phyloP scores from a whole-genome alignment of 2,329 filamentous ascomycete genomes.

The Raffaelea albimanens region DNA sequence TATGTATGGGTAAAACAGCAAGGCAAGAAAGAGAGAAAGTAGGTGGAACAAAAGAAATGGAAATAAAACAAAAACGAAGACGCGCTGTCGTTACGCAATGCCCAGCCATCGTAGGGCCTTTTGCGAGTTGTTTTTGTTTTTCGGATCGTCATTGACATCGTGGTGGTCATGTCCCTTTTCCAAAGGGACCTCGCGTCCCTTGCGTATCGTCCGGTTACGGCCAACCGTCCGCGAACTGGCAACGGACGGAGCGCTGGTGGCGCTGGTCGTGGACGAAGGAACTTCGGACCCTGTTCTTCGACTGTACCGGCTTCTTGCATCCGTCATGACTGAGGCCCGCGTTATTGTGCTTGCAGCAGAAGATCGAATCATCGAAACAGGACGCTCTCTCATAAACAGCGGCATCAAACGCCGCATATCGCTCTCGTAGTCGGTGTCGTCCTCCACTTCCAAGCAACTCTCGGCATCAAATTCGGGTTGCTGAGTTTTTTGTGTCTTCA shows the following conservation, averaged over 20 bases:
- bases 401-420: conserved; percentile 43
- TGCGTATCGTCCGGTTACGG: not conserved
- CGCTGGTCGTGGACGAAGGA: not conserved
- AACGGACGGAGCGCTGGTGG: not conserved
- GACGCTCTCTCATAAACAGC: conserved; percentile 25
- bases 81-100: conserved; percentile 22
- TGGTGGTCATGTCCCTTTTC: too few relatives aligned
- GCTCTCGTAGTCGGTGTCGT: conserved; percentile 33
- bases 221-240: not conserved
- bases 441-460: conserved; percentile 19
- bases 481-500: not conserved
- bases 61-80: not conserved
- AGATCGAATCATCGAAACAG: conserved; percentile 10
- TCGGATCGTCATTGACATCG: not conserved
- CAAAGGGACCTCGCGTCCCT: conserved; percentile 2
- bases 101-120: conserved; percentile 48
- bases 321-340: not conserved
- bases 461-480: conserved; percentile 1
- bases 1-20: too few relatives aligned
- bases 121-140: conserved; percentile 10
- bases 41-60: not conserved
- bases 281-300: too few relatives aligned
- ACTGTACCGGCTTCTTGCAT: too few relatives aligned
- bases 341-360: not conserved
- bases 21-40: too few relatives aligned